Conservation (phyloP, 2,329 filamentous ascomycete genomes). For the Teratosphaeria gauchensis region DNA sequence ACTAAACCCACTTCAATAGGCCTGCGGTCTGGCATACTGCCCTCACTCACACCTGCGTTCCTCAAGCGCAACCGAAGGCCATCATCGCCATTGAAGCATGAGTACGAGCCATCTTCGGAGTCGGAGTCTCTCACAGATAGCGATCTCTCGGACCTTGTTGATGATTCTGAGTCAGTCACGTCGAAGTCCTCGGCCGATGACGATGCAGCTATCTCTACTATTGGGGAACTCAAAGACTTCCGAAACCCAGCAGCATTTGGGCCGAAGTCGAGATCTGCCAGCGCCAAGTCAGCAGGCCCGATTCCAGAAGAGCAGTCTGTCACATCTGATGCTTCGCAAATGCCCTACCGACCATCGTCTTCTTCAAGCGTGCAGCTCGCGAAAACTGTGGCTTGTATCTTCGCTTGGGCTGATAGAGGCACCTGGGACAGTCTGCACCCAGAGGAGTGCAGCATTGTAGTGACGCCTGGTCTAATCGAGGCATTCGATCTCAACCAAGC, state of each 20-base stretch:
- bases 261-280: conserved; percentile 19
- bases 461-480: conserved; percentile 56
- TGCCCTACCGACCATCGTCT: conserved; percentile 47
- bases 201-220: conserved; percentile 23
- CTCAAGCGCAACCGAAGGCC: conserved; percentile 53
- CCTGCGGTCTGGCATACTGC: conserved; percentile 17
- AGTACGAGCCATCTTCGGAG: conserved; percentile 79
- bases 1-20: conserved; percentile 16
- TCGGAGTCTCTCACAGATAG: conserved; percentile 53
- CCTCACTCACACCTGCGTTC: conserved; percentile 27
- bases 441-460: conserved; percentile 52
- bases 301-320: conserved; percentile 13
- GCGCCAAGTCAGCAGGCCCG: not conserved
- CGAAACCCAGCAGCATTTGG: conserved; percentile 18
- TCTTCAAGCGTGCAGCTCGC: conserved; percentile 30
- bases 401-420: conserved; percentile 54
- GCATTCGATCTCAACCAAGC: conserved; percentile 47
- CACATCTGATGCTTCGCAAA: conserved; percentile 53
- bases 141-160: conserved; percentile 42
- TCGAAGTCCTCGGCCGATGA: conserved; percentile 49
- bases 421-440: conserved; percentile 52
- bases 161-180: conserved; percentile 36
- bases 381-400: conserved; percentile 51
- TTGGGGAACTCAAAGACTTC: conserved; percentile 28
- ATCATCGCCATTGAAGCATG: conserved; percentile 92